Base-by-base conservation (phyloP, 2,329 filamentous ascomycete genomes). In the Niveomyces coronatus region DNA sequence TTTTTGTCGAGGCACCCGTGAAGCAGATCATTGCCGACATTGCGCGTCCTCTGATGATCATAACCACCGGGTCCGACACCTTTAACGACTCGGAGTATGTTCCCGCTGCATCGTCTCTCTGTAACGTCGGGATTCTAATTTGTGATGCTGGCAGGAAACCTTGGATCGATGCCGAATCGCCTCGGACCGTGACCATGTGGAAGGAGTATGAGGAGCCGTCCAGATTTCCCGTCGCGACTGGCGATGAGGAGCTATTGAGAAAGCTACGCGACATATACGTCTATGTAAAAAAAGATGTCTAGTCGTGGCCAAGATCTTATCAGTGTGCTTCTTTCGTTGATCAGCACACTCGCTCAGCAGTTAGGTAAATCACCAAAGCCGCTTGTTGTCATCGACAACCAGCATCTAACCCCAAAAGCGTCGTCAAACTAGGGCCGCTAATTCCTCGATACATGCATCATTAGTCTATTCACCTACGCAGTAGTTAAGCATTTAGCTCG, bases 11-110 rank as follows among this genome's bases (percentile, higher is more conserved):
- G 9, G 18, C 43, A 9, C 45, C 47, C 2, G 35, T 51, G 13
- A 46, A 45, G 35, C 49, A 51, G 13, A 39, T 51, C 5, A 32
- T 47, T 2, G 41, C 47, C 7, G 49, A 51, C 8, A 39, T 49
- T 31, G 43, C 49, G 4, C 39, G 39, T 4, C 46, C 48, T 6
- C 39, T 38, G 8, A 26, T 41, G 5, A 45, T 47, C 10, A 7
- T 31, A 7, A 26, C 14, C 13, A 26, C 36, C 9, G 29, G 13
- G 11, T 38, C 18, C 13, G 15, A 17, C 13, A 23, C 19, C 29
- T 38, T 31, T 31, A 32, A 32, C 14, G 20, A 32, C 20, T 38
- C 29, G 8, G 20, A 32, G 36, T 27, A 24, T 15, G 36, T 27
- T 4, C 11, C 0, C 19, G 13, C n/a, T 18, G 4, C 15, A 9